Base-by-base conservation (phyloP, 805 yeast species). In the Clavispora asparagi region DNA sequence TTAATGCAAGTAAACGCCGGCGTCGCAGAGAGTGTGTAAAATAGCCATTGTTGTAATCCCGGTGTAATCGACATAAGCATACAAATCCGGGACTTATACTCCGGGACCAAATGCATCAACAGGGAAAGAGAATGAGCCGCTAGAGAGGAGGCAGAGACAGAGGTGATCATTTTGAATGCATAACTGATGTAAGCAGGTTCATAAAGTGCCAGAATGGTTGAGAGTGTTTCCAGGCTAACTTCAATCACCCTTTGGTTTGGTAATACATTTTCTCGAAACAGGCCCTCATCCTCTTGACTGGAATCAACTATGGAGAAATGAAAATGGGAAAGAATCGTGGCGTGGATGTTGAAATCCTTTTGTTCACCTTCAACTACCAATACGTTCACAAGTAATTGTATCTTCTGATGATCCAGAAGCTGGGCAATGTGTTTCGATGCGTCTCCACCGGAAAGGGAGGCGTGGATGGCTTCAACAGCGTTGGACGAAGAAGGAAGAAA, bases 41-140 rank as follows among this genome's bases (percentile, higher is more conserved):
- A 60, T 30, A 74, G 56, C 56, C 69, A 62, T 30, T 52, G 52
- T 43, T 70, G 67, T 3, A 71, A 60, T 2, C 63, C 62, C 1
- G 81, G 76, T 5, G 69, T 65, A 28, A 75, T 59, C 5, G 74
- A 66, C 31, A 70, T 56, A 30, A 67, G 64, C 54, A 77, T 70
- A 47, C 76, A 67, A 16, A 75, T 54, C 28, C 65, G 64, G 12
- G 67, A 59, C 47, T 68, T 71, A 32, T 63, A 51, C 1, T 58
- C 51, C 1, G 79, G 77, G 31, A 63, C 59, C n/a, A 76, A 43
- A 27, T 58, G 56, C 16, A 75, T 57, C 40, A 77, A 54, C 4
- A 70, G 46, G 40, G 68, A 43, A 42, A 61, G 19, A 48, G 61
- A 44, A 48, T 48, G 33, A 33, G 55, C 45, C 1, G 67, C 62